phyloP scores from a whole-genome alignment of 192 early-diverging fungal genomes.

The Paraglomus brasilianum region DNA sequence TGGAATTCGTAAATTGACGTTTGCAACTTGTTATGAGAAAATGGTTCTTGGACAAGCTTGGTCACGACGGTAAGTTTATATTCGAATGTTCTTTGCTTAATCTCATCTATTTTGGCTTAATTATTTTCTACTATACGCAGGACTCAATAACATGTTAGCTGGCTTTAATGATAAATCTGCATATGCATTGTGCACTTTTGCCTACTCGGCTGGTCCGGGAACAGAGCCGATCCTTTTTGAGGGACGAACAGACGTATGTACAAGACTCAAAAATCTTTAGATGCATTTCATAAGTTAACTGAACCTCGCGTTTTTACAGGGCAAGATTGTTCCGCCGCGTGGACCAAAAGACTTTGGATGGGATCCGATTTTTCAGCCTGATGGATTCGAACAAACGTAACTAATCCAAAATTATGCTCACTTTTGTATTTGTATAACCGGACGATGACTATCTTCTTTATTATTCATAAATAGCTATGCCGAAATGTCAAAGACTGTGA shows the following conservation, averaged over 20 bases:
- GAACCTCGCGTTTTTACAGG: slow-evolving; percentile 41
- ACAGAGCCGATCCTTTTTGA: slow-evolving; percentile 86
- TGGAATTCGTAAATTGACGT: neutral
- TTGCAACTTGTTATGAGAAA: slow-evolving; percentile 57
- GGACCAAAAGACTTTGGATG: slow-evolving; percentile 90
- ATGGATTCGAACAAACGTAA: slow-evolving; percentile 64
- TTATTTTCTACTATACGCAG: slow-evolving; percentile 26
- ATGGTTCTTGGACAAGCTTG: slow-evolving; percentile 87
- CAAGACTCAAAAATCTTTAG: neutral
- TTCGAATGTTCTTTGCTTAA: no score
- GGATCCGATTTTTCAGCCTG: slow-evolving; percentile 94
- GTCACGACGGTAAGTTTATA: slow-evolving; percentile 57
- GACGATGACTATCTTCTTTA: neutral
- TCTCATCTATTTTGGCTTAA: slow-evolving; percentile 13
- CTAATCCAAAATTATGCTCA: slow-evolving; percentile 1
- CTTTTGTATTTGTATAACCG: no score
- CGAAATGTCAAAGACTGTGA: slow-evolving; percentile 79
- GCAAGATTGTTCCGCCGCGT: slow-evolving; percentile 81
- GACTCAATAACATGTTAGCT: slow-evolving; percentile 77
- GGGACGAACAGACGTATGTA: slow-evolving; percentile 65
- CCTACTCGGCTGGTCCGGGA: slow-evolving; percentile 78
- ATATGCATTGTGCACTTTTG: slow-evolving; percentile 90
- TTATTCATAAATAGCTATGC: slow-evolving; percentile 65
- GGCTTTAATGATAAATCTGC: slow-evolving; percentile 90
- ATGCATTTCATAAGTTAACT: neutral